Evolutionary conservation across 2,329 filamentous ascomycete genomes (phyloP).

Genomic region (Fusarium mangiferae): DNA sequence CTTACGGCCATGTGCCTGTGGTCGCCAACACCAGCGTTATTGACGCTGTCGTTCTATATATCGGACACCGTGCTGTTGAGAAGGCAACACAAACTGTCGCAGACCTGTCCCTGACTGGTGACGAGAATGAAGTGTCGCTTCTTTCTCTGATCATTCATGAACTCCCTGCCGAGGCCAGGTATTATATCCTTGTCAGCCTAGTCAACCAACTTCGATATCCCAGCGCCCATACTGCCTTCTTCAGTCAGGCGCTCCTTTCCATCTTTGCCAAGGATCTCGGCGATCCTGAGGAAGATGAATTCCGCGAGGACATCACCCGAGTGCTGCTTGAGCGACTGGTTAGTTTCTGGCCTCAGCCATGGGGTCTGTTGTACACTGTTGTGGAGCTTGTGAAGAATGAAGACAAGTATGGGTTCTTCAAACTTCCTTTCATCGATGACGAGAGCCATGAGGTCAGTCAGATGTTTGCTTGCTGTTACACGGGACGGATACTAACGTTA

Average conservation of each 20-base stretch:
- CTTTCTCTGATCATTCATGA: constrained; percentile 82
- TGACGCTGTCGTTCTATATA: constrained; percentile 84
- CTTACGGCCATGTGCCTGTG: constrained; percentile 73
- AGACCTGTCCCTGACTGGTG: constrained; percentile 58
- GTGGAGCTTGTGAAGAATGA: constrained; percentile 92
- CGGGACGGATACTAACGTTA: constrained; percentile 14
- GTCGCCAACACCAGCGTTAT: constrained; percentile 77
- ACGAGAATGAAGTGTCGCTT: constrained; percentile 70
- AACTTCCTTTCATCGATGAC: constrained; percentile 92
- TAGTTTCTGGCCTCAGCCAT: constrained; percentile 91
- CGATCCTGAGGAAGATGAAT: constrained; percentile 80
- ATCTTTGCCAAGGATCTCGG: constrained; percentile 81
- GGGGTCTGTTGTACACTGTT: constrained; percentile 90
- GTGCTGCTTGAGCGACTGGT: constrained; percentile 89
- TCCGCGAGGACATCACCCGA: constrained; percentile 90
- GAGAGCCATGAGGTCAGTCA: constrained; percentile 80
- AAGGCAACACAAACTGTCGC: constrained; percentile 68
- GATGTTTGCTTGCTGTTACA: not conserved
- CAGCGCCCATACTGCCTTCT: constrained; percentile 91
- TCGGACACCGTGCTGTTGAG: constrained; percentile 78
- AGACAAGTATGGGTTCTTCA: constrained; percentile 89
- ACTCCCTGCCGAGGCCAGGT: constrained; percentile 80
- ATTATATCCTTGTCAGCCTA: constrained; percentile 85
- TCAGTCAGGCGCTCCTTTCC: constrained; percentile 84
- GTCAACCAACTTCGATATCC: constrained; percentile 92